Percentiles rank a stretch among this genome's conserved stretches.
These are phyloP conservation scores for Mycena latifolia DNA, from an alignment of 768 basidiomycete species.

Conservation along the genomic window DNA sequence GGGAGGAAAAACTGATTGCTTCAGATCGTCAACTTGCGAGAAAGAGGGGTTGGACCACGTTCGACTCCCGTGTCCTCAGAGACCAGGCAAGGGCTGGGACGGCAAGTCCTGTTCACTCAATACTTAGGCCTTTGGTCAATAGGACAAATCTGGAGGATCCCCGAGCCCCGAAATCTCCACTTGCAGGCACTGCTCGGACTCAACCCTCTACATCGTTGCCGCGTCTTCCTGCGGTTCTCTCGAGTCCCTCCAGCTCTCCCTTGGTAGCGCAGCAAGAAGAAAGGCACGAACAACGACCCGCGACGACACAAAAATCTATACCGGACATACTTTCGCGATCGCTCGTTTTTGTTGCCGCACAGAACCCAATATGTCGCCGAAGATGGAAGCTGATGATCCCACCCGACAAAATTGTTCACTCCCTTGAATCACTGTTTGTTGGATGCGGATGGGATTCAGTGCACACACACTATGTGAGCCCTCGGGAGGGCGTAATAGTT, in stretches of 20 bases:
- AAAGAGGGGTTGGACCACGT: conserved; percentile 15
- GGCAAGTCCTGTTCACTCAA: neutral
- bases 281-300: neutral
- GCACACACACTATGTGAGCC: conserved; percentile 10
- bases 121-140: conserved; percentile 4
- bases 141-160: conserved; percentile 20
- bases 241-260: conserved; percentile 10
- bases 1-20: conserved; percentile 55
- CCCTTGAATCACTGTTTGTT: conserved; percentile 58
- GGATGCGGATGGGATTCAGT: conserved; percentile 58
- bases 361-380: conserved; percentile 9
- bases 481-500: conserved; percentile 51
- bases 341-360: conserved; percentile 39
- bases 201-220: neutral
- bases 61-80: conserved; percentile 16
- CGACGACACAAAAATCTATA: neutral
- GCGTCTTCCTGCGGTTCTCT: neutral
- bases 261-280: neutral
- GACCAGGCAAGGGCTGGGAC: neutral
- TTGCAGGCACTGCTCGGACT: neutral
- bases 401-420: conserved; percentile 50
- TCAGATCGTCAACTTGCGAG: conserved; percentile 35
- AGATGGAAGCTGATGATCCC: conserved; percentile 49
- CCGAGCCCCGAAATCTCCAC: neutral
- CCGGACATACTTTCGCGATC: conserved; percentile 11